Base-by-base conservation (phyloP, 2,329 filamentous ascomycete genomes). In the Aspergillus ibericus region DNA sequence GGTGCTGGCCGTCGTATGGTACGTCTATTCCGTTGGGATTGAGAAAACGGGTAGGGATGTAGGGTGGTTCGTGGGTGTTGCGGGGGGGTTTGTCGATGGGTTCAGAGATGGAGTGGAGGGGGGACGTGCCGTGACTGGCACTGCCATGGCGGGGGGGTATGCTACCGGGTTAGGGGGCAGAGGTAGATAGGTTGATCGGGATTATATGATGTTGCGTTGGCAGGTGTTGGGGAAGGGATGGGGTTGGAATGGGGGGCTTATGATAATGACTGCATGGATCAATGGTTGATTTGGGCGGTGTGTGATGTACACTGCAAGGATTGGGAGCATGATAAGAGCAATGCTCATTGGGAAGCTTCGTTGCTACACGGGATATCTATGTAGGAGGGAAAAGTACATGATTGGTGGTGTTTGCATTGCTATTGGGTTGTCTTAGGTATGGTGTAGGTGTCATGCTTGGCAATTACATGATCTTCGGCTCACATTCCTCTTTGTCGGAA, bases 61-160 rank as follows among this genome's bases (percentile, higher is more conserved):
- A 0, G 74, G 73, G 0, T 85, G 81, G 81, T 57, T 84, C 73
- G 86, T 87, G 69, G 79, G 91, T 2, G 88, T 92, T 0, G 71
- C 88, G 15, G 84, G 86, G 63, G 85, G 85, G 58, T 88, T 87
- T 63, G 76, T 84, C 13, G 79, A 81, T 60, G 90, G 95, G 74
- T 70, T 83, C 20, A 63, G 71, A 62, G 55, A 48, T 56, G 62
- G 67, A 63, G 59, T 72, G 76, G 75, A 65, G 18, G 59, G 5
- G 60, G 57, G 18, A 18, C 22, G 47, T 15, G 34, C 16, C 16
- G 25, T 16, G 20, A 32, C 44, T 35, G 13, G 46, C 29, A 79
- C 77, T 67, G 44, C 82, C n/a, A 68, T 72, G 22, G 80, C 78
- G 66, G 76, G 44, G 70, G 76, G 13, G 77, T 82, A 51, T 27